These are phyloP conservation scores for Annulohypoxylon bovei DNA, from an alignment of 495 filamentous ascomycete species.

Conservation along the genomic window DNA sequence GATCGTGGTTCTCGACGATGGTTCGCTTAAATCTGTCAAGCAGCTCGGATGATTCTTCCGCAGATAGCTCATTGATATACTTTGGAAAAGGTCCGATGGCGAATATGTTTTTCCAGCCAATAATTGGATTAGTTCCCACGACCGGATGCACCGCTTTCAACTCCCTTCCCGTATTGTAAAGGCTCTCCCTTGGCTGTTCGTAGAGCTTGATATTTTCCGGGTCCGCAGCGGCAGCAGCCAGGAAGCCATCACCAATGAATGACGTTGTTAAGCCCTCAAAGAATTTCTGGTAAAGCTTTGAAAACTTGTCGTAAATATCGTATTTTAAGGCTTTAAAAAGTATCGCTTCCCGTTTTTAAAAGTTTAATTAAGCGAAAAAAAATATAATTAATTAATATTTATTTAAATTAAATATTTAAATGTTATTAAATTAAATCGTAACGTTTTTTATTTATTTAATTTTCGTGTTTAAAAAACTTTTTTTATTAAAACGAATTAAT, in stretches of 20 bases:
- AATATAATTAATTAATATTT: conserved; percentile 70
- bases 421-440: conserved; percentile 63
- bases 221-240: conserved; percentile 59
- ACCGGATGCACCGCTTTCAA: conserved; percentile 73
- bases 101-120: conserved; percentile 79
- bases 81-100: conserved; percentile 69
- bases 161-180: conserved; percentile 69
- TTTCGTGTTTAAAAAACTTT: conserved; percentile 59
- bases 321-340: conserved; percentile 77
- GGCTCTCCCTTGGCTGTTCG: conserved; percentile 65
- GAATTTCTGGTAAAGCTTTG: conserved; percentile 70
- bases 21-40: conserved; percentile 68
- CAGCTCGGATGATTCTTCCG: conserved; percentile 68
- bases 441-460: conserved; percentile 8
- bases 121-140: conserved; percentile 79
- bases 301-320: conserved; percentile 78
- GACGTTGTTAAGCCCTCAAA: conserved; percentile 73
- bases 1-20: conserved; percentile 76
- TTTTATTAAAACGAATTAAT: conserved; percentile 70
- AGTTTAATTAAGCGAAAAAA: conserved; percentile 66
- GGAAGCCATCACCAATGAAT: conserved; percentile 69
- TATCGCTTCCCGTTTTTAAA: conserved; percentile 71
- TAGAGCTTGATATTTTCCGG: conserved; percentile 63
- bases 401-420: conserved; percentile 74
- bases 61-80: conserved; percentile 71